Evolutionary conservation across 73 alveolate genomes (phyloP), one percentile per base, ranked within the genome.

Genomic region (Diophrys appendiculata): DNA sequence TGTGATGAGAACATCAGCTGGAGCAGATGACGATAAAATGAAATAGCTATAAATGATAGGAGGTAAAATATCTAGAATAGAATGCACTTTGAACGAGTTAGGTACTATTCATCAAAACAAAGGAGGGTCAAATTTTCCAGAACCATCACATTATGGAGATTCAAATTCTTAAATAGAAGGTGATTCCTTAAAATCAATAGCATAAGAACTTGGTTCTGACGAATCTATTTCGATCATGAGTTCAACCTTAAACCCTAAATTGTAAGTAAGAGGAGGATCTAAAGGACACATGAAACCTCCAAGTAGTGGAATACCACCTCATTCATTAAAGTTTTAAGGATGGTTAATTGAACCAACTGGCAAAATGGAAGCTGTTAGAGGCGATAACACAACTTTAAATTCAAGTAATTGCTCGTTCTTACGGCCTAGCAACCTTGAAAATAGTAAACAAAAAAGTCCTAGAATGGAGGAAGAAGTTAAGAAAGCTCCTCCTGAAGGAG

Each of bases 131-230:
- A 43, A 18, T 43, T 18, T 18, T 11, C 60, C 60, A 11, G 60
- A 43, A 11, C 5, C 18, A 5, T 18, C 5, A 11, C n/a, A 11
- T 5, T 43, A 43, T 43, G 60, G 60, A 5, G 60, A 43, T 43
- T 18, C 60, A 11, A 43, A 43, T 43, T 43, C 60, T 43, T 11
- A 5, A 5, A 43, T 43, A 11, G 71, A 60, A 60, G 75, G 31
- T 3, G 75, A 67, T 29, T 67, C 75, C 3, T 29, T 67, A 25
- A 67, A 67, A 31, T 26, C 54, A 8, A 67, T 67, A 3, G 75
- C 75, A 18, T 28, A 67, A 54, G 75, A 67, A 28, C 54, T 67
- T 26, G 53, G 75, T 26, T 25, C 35, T 26, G 53, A 18, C 24
- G 75, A 67, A 24, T 26, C 54, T 31, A 67, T 67, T 11, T 43